phyloP scores from a whole-genome alignment of 768 basidiomycete species.

The Termitomyces sp. region DNA sequence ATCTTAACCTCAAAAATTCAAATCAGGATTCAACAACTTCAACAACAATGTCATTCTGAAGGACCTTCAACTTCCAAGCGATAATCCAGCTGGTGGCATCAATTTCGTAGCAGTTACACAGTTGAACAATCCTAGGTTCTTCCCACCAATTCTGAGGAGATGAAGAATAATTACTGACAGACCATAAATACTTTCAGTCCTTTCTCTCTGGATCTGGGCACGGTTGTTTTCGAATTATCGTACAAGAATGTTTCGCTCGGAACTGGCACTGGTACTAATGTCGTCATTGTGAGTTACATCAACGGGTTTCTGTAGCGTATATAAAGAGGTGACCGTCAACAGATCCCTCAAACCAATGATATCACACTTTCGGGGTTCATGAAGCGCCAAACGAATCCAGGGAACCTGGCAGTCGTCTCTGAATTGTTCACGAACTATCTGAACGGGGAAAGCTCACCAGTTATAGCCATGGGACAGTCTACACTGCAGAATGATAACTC shows the following conservation, averaged over 20 bases:
- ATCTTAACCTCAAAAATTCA: not conserved
- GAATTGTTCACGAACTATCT: constrained; percentile 67
- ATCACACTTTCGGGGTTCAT: constrained; percentile 56
- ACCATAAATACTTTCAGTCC: constrained; percentile 33
- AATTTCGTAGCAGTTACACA: constrained; percentile 53
- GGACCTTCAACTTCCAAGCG: constrained; percentile 61
- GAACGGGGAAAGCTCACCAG: constrained; percentile 53
- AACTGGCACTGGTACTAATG: constrained; percentile 45
- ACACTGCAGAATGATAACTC: constrained; percentile 53
- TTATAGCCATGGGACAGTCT: constrained; percentile 55
- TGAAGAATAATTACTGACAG: not conserved
- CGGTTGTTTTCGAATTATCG: constrained; percentile 54
- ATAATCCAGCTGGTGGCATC: constrained; percentile 63
- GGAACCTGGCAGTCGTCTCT: constrained; percentile 45
- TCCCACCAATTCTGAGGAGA: not conserved
- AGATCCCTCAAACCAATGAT: constrained; percentile 51
- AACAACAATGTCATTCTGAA: constrained; percentile 45
- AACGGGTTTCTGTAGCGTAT: constrained; percentile 1
- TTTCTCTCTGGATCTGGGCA: constrained; percentile 65
- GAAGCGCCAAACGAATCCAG: constrained; percentile 41
- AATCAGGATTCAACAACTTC: constrained; percentile 56
- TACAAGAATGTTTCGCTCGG: constrained; percentile 57
- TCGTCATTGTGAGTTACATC: constrained; percentile 40
- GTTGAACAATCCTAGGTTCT: constrained; percentile 53
- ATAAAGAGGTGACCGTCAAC: not conserved